Base-by-base conservation (phyloP, 495 filamentous ascomycete genomes). In the Halenospora varia region DNA sequence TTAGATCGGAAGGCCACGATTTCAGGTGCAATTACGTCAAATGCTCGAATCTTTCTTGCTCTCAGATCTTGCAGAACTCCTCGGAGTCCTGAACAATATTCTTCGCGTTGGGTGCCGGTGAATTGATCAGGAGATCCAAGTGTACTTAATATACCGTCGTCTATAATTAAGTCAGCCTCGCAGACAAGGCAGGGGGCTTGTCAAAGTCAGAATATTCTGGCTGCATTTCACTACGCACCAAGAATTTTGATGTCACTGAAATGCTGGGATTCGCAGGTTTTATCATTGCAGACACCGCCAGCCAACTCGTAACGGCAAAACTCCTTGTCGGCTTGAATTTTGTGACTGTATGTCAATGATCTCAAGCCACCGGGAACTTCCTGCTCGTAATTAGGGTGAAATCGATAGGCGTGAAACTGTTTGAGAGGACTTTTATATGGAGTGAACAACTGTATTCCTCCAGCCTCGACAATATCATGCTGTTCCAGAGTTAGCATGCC, bases 301-400 rank as follows among this genome's bases (percentile, higher is more conserved):
- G 77, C 74, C 59, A 88, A 68, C 66, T 95, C 91, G 64, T 77
- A 86, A 1, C 77, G 83, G 69, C 94, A 97, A 18, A 97, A 55
- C 48, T 78, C 80, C 59, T 78, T 85, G 61, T 81, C 77, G 6
- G 87, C 73, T 66, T 97, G 81, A 68, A 97, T 93, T 54, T 82
- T 83, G 71, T 93, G 85, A 69, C 90, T 97, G 75, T 92, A 97
- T 45, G 90, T 97, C 79, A 95, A 75, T 60, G 95, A 97, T 70
- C 85, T 86, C 68, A 90, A 85, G 51, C 92, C 92, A 63, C 82
- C 84, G 52, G 85, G 67, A 59, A 94, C 85, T 42, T 83, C 72
- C 25, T 88, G 65, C 52, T 77, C 71, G 72, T 82, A 97, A 26
- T 81, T 75, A 22, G 89, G 88, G 70, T 97, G 90, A 64, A 89